A percentile compares a stretch with the other conserved stretches of the same genome.
Conservation (phyloP, 495 filamentous ascomycete species). For the Annulohypoxylon stygium region DNA sequence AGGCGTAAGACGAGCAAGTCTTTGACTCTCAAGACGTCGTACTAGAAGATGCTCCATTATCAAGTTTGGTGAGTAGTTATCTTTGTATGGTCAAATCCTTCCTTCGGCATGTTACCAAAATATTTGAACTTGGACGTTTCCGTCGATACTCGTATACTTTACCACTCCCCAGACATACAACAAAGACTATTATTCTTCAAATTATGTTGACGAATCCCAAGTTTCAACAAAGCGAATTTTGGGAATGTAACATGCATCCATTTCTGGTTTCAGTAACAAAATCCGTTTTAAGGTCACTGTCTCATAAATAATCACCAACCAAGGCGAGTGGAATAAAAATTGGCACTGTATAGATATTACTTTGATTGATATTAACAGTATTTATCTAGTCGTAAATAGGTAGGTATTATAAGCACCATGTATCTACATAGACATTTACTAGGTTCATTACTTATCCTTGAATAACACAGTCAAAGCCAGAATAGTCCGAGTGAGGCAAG, state of each 20-base stretch:
- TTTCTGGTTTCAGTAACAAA: slow-evolving; percentile 37
- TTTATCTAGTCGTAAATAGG: slow-evolving; percentile 15
- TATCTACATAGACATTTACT: not conserved
- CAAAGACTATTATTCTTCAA: slow-evolving; percentile 27
- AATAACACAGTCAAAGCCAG: not conserved
- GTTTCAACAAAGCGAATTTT: slow-evolving; percentile 31
- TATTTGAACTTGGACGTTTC: slow-evolving; percentile 36
- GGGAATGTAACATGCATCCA: slow-evolving; percentile 21
- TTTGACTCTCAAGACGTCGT: not conserved
- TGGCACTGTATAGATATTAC: not conserved
- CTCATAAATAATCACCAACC: not conserved
- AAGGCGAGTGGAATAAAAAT: not conserved
- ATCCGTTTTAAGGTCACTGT: slow-evolving; percentile 14
- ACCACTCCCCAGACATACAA: not conserved
- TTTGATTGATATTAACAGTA: slow-evolving; percentile 19
- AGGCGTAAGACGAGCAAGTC: slow-evolving; percentile 2
- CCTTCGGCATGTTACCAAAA: slow-evolving; percentile 30
- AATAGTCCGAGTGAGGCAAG: not conserved
- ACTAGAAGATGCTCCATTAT: slow-evolving; percentile 35
- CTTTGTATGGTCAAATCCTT: slow-evolving; percentile 40
- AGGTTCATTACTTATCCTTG: not conserved
- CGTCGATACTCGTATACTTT: slow-evolving; percentile 19
- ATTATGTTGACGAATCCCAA: slow-evolving; percentile 1
- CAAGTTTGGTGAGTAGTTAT: slow-evolving; percentile 20
- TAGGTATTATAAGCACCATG: not conserved